Conservation (phyloP, 2,329 filamentous ascomycete species). For the Davidsoniella eucalypti region DNA sequence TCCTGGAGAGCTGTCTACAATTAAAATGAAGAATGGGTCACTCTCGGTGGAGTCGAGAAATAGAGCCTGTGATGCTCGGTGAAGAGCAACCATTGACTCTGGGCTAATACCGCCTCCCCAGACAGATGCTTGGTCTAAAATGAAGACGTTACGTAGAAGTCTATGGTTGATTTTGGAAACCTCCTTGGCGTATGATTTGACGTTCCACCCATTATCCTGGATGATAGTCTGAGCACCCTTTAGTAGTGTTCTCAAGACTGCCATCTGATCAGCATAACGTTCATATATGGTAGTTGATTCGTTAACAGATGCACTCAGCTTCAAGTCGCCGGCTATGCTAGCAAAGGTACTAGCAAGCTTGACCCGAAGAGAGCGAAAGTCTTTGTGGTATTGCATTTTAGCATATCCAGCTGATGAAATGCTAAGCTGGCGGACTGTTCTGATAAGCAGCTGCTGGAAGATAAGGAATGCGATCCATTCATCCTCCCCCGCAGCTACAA, state of each 20-base stretch:
- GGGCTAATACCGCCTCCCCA: constrained; percentile 2
- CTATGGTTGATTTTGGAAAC: not conserved
- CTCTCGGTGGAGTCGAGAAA: constrained; percentile 3
- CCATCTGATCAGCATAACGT: not conserved
- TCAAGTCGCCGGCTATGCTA: constrained; percentile 3
- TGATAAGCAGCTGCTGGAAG: constrained; percentile 7
- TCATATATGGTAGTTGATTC: not conserved
- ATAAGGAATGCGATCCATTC: constrained; percentile 10
- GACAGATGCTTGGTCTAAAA: constrained; percentile 2
- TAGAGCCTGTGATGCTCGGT: constrained; percentile 10
- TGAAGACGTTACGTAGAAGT: constrained; percentile 3
- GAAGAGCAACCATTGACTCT: constrained; percentile 4
- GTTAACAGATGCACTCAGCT: not conserved
- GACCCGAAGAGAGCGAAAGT: not conserved
- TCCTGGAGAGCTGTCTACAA: not conserved
- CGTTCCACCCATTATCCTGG: constrained; percentile 6
- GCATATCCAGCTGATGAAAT: not conserved
- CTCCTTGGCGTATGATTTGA: not conserved
- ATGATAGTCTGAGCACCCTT: not conserved
- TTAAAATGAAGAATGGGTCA: constrained; percentile 9
- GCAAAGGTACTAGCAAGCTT: constrained; percentile 7
- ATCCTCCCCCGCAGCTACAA: constrained; percentile 8
- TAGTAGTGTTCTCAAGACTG: not conserved
- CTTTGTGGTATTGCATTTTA: constrained; percentile 9
- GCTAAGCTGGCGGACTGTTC: not conserved